Conservation (phyloP, 306 rosid genomes). For the Malus fusca region DNA sequence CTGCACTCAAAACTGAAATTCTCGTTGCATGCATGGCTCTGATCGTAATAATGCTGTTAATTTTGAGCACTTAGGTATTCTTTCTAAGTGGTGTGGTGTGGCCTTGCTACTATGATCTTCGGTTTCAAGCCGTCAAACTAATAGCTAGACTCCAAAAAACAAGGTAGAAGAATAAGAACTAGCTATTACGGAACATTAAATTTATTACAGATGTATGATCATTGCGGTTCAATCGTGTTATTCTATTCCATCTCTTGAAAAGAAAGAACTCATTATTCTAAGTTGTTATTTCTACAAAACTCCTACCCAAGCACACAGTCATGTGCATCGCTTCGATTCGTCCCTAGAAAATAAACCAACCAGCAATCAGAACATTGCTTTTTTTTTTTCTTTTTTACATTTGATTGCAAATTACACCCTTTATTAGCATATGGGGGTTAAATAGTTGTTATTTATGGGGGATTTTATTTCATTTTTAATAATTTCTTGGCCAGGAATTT, state of each 20-base stretch:
- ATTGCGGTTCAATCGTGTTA: too few species aligned
- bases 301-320: too few species aligned
- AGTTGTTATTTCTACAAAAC: too few species aligned
- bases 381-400: not conserved
- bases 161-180: too few species aligned
- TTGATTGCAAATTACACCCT: not conserved
- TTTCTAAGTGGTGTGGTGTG: not conserved
- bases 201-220: too few species aligned
- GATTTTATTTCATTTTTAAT: not conserved
- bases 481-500: slow-evolving; percentile 36
- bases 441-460: not conserved
- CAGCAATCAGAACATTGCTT: not conserved
- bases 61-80: not conserved
- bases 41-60: not conserved
- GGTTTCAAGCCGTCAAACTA: too few species aligned
- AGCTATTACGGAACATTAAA: too few species aligned
- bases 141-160: too few species aligned
- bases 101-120: not conserved
- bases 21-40: not conserved
- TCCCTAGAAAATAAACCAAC: not conserved
- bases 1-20: not conserved
- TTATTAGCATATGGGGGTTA: too few species aligned
- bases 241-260: too few species aligned
- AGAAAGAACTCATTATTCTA: too few species aligned
- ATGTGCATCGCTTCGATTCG: not conserved